Evolutionary conservation across 1,284 basidiomycete genomes (phyloP), one percentile per base, ranked within the genome.

Genomic region (Ustilago shanxiensis): DNA sequence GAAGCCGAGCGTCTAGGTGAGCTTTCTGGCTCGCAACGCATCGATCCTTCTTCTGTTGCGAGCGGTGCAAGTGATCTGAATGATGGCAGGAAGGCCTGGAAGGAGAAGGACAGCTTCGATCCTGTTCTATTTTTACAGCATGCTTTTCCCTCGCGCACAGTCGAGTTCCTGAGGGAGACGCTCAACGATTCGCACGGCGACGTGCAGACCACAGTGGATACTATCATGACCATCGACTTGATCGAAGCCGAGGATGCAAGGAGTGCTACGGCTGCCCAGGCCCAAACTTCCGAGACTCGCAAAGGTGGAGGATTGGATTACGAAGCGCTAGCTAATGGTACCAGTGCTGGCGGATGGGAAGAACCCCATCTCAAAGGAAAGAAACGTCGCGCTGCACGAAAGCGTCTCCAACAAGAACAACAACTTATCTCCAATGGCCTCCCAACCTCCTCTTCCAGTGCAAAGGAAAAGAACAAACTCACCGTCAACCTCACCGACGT

Each of bases 401-500:
- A 65, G 28, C 52, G 63, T 6, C 35, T 76, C 26, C 65, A 69
- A 41, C 71, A 72, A 20, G 72, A 79, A 54, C 60, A 78, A 31
- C 26, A 54, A 35, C 37, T 39, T 11, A 60, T 60, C 4, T 37
- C 47, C 10, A 52, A 35, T 24, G 67, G 41, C 7, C 20, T n/a
- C 41, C 41, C 41, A 6, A 44, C 41, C 41, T 20, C 41, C 11
- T 9, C 7, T 20, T 6, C n/a, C 11, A 11, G 31, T 33, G 31
- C 31, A 11, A 44, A 55, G 24, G 29, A 39, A 11, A 61, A 53
- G 11, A 14, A 20, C 37, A 71, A 61, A 26, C 26, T 77, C 14
- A 80, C 59, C 3, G 78, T 82, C 47, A 81, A 78, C 52, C 72
- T 84, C 22, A 82, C 80, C 9, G 82, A 83, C 44, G 71, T 81